These are phyloP conservation scores for Aurantiochytrium sp. DNA, from an alignment of 108 stramenopile genomes.

Conservation along the genomic window DNA sequence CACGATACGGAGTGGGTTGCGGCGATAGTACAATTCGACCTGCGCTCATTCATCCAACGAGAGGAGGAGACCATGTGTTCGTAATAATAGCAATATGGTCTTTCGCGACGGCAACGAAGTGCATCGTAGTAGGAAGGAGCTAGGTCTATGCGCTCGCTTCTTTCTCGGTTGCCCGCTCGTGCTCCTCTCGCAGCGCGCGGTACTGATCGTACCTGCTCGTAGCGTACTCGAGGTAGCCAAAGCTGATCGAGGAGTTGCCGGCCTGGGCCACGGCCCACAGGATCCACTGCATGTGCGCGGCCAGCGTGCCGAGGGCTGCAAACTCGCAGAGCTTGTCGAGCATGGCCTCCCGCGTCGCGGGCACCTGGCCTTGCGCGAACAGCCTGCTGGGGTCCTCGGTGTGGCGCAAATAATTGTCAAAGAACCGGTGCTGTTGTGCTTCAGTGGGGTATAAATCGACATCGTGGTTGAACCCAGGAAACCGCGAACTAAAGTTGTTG, in stretches of 20 bases:
- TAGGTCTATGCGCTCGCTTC: too few relatives aligned
- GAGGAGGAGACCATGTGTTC: too few relatives aligned
- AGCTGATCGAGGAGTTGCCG: neutral
- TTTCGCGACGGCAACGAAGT: too few relatives aligned
- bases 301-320: neutral
- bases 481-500: constrained; percentile 15
- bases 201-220: neutral
- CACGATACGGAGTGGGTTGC: too few relatives aligned
- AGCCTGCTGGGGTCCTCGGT: neutral
- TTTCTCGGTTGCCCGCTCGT: too few relatives aligned
- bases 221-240: constrained; percentile 23
- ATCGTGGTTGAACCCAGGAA: neutral
- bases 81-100: too few relatives aligned
- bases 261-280: constrained; percentile 21
- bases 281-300: constrained; percentile 9
- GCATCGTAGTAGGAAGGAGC: too few relatives aligned
- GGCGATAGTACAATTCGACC: too few relatives aligned
- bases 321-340: constrained; percentile 4
- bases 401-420: neutral
- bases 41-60: too few relatives aligned
- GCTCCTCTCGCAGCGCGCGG: neutral
- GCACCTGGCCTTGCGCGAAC: neutral
- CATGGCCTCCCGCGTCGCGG: neutral
- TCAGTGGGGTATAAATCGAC: neutral
- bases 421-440: neutral